Evolutionary conservation across 768 basidiomycete species (phyloP).

Genomic region (Pholiota conissans): DNA sequence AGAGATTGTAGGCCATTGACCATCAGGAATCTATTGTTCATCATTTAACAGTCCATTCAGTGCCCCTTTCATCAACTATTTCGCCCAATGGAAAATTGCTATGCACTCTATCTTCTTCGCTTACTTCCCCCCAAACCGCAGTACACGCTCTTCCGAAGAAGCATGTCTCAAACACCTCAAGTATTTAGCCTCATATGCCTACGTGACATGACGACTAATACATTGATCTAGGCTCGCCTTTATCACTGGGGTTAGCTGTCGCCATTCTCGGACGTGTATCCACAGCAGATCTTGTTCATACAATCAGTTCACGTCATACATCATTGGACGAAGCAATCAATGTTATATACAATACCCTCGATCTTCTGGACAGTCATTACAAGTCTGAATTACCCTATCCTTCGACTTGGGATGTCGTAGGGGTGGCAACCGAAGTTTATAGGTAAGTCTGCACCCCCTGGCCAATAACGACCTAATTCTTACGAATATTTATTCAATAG

Average conservation of each 20-base stretch:
- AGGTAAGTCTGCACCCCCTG: slow-evolving; percentile 32
- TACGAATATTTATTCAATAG: neutral
- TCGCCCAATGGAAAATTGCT: slow-evolving; percentile 64
- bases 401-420: slow-evolving; percentile 44
- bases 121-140: slow-evolving; percentile 36
- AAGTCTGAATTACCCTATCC: slow-evolving; percentile 27
- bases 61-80: slow-evolving; percentile 51
- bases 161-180: slow-evolving; percentile 13
- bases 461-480: neutral
- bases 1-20: slow-evolving; percentile 48
- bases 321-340: slow-evolving; percentile 43
- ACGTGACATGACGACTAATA: neutral
- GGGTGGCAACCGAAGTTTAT: slow-evolving; percentile 49
- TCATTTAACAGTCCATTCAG: slow-evolving; percentile 33
- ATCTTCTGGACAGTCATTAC: slow-evolving; percentile 38
- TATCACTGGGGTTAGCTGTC: slow-evolving; percentile 29
- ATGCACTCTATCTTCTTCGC: slow-evolving; percentile 50
- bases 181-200: slow-evolving; percentile 6
- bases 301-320: slow-evolving; percentile 44
- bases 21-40: neutral
- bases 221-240: slow-evolving; percentile 6
- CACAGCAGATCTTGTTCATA: slow-evolving; percentile 61
- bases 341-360: slow-evolving; percentile 46
- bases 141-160: slow-evolving; percentile 46
- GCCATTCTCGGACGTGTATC: slow-evolving; percentile 53